phyloP scores from a whole-genome alignment of 2,329 filamentous ascomycete genomes.

The Chaetomiaceae sp. region DNA sequence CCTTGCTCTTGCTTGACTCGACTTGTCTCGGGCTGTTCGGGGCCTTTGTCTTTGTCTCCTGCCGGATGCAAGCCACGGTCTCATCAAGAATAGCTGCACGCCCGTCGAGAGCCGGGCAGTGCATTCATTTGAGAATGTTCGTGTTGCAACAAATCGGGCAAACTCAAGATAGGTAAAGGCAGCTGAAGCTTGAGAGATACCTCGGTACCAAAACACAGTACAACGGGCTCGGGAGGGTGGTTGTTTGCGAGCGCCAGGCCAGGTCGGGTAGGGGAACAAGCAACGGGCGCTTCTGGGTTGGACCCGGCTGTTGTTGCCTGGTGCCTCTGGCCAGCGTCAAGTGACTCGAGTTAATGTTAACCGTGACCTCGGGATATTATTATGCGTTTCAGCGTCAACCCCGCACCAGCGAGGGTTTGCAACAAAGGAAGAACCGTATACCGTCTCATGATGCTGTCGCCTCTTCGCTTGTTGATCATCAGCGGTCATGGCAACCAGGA shows the following conservation, averaged over 20 bases:
- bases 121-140: not conserved
- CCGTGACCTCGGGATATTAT: not conserved
- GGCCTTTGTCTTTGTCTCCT: too few relatives aligned
- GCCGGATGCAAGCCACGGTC: not conserved
- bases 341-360: too few relatives aligned
- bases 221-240: too few relatives aligned
- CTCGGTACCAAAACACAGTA: too few relatives aligned
- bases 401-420: conserved; percentile 16
- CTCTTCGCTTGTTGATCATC: not conserved
- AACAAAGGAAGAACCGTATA: conserved; percentile 10
- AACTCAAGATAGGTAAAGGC: not conserved
- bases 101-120: too few relatives aligned
- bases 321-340: not conserved
- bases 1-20: not conserved
- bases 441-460: not conserved
- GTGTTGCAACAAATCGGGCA: too few relatives aligned
- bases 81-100: too few relatives aligned
- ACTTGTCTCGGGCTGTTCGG: too few relatives aligned
- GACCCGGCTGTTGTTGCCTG: not conserved
- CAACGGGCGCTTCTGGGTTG: not conserved
- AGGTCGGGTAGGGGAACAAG: too few relatives aligned
- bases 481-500: not conserved
- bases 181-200: too few relatives aligned
- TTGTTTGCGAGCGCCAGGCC: conserved; percentile 1
- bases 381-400: conserved; percentile 9